These are phyloP conservation scores for Diplogelasinospora grovesii DNA, from an alignment of 495 filamentous ascomycete genomes.

Conservation along the genomic window DNA sequence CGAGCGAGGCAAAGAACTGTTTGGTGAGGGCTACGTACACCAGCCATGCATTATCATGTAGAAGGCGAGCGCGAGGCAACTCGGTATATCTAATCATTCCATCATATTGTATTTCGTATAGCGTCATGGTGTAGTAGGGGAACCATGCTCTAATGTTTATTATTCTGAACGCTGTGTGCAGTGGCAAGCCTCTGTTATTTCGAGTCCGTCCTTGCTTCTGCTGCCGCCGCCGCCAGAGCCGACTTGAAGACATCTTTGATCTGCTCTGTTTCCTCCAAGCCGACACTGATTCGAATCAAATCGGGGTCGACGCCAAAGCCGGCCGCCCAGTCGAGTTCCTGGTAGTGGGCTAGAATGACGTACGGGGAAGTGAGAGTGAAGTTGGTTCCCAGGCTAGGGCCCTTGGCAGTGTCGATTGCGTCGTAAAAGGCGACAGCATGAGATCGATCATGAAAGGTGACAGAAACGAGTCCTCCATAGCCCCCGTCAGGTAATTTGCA, in stretches of 20 bases:
- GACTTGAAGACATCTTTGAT: conserved; percentile 44
- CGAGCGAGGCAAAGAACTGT: conserved; percentile 47
- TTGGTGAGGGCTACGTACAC: conserved; percentile 40
- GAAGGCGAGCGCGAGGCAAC: neutral
- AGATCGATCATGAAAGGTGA: conserved; percentile 62
- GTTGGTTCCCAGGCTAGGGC: conserved; percentile 92
- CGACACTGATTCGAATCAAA: conserved; percentile 82
- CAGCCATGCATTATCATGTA: conserved; percentile 39
- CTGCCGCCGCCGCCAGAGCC: conserved; percentile 43
- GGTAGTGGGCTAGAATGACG: conserved; percentile 84
- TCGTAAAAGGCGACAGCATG: conserved; percentile 83
- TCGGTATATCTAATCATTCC: neutral
- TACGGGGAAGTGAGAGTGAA: conserved; percentile 90
- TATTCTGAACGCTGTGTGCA: no score
- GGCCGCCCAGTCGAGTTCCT: conserved; percentile 83
- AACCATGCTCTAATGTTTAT: no score
- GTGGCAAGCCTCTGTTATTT: neutral
- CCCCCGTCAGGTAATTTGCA: conserved; percentile 71
- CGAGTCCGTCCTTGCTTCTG: neutral
- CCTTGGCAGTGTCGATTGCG: conserved; percentile 78
- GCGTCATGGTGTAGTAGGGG: no score
- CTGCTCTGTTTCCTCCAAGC: conserved; percentile 69
- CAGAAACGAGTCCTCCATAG: conserved; percentile 84
- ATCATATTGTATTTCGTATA: no score
- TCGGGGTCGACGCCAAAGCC: conserved; percentile 70